Evolutionary conservation across 768 basidiomycete genomes (phyloP).

Genomic region (Asterophora parasitica): DNA sequence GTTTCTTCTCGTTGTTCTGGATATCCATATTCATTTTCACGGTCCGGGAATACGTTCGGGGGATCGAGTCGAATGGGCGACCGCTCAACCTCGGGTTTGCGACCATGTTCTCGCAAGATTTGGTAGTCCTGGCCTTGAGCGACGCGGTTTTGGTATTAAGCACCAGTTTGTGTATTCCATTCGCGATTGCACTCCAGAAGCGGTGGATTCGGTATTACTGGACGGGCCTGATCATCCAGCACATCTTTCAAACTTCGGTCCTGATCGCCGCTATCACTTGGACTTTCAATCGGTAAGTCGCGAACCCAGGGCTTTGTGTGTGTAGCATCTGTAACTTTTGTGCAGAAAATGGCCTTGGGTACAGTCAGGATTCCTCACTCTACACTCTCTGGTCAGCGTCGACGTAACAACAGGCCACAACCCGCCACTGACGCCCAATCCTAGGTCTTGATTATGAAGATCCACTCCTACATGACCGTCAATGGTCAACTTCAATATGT

Average conservation of each 20-base stretch:
- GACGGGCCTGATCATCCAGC: constrained; percentile 75
- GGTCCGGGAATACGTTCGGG: constrained; percentile 69
- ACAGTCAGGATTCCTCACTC: constrained; percentile 84
- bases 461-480: constrained; percentile 89
- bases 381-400: constrained; percentile 70
- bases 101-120: constrained; percentile 83
- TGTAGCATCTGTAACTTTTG: background rate
- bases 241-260: constrained; percentile 68
- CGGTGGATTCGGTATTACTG: constrained; percentile 83
- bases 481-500: constrained; percentile 77
- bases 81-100: constrained; percentile 80
- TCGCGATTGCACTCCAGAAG: constrained; percentile 68
- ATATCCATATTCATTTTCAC: constrained; percentile 81
- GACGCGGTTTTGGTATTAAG: constrained; percentile 77
- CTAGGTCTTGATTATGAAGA: constrained; percentile 87
- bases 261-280: constrained; percentile 76
- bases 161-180: constrained; percentile 78
- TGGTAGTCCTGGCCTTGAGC: constrained; percentile 72
- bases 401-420: background rate
- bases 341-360: constrained; percentile 96
- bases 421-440: background rate
- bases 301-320: background rate
- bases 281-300: constrained; percentile 77
- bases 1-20: constrained; percentile 96
- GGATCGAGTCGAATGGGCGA: constrained; percentile 73